Percentiles rank a stretch among this genome's conserved stretches.
Evolutionary conservation across 2,329 filamentous ascomycete species (phyloP).

Genomic region (Camptophora hylomeconis): DNA sequence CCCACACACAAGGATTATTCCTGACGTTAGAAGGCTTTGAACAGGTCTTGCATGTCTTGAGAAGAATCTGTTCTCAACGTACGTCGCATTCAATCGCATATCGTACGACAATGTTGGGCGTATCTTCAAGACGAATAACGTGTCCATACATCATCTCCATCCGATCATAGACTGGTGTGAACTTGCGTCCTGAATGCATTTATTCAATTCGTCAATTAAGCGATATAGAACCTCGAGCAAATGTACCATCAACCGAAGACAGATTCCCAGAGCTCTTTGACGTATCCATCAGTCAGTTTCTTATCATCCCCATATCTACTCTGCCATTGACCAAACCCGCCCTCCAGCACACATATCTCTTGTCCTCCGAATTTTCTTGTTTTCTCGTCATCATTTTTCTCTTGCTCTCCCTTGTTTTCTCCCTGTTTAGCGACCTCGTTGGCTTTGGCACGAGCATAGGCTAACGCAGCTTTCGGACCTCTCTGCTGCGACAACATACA

Average conservation of each 20-base stretch:
- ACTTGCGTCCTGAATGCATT: too few species aligned
- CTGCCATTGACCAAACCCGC: conserved; percentile 84
- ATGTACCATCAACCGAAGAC: conserved; percentile 28
- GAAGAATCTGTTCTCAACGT: too few species aligned
- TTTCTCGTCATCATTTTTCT: conserved; percentile 14
- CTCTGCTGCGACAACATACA: conserved; percentile 85
- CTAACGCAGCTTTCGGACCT: conserved; percentile 70
- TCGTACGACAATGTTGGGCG: too few species aligned
- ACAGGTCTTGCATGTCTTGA: too few species aligned
- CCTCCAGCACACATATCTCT: conserved; percentile 67
- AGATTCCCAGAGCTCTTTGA: conserved; percentile 72
- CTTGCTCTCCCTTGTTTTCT: conserved; percentile 11
- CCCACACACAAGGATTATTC: too few species aligned
- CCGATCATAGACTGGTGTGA: too few species aligned
- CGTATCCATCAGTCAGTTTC: conserved; percentile 69
- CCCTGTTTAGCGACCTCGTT: conserved; percentile 17
- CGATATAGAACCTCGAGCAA: background rate
- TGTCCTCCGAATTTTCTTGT: conserved; percentile 33
- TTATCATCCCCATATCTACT: conserved; percentile 64
- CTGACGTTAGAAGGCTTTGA: too few species aligned
- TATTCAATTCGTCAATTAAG: too few species aligned
- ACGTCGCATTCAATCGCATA: too few species aligned
- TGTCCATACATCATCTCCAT: too few species aligned
- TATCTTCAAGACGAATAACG: too few species aligned
- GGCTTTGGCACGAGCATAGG: conserved; percentile 43